Evolutionary conservation across 2,329 filamentous ascomycete species (phyloP).

Genomic region (Aspergillus fijiensis): DNA sequence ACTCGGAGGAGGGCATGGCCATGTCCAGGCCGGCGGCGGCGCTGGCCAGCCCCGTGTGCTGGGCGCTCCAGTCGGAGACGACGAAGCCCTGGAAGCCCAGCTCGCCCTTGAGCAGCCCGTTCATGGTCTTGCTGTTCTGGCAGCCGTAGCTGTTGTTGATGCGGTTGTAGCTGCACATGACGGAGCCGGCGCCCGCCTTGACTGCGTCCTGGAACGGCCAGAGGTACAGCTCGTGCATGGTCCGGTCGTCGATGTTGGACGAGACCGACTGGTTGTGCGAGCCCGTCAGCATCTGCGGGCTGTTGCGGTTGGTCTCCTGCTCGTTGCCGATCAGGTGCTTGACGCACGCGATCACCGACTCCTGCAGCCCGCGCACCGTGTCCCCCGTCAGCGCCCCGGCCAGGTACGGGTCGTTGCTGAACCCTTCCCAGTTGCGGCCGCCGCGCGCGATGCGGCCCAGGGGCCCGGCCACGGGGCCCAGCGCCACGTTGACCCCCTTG

Average conservation of each 20-base stretch:
- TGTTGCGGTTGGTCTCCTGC: constrained; percentile 49
- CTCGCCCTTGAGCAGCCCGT: constrained; percentile 74
- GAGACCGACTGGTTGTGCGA: constrained; percentile 49
- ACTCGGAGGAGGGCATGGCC: constrained; percentile 34
- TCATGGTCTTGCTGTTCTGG: constrained; percentile 5
- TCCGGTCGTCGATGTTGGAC: constrained; percentile 64
- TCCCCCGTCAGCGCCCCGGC: constrained; percentile 37
- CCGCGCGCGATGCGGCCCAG: constrained; percentile 43
- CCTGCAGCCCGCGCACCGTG: constrained; percentile 45
- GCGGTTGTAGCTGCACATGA: constrained; percentile 56
- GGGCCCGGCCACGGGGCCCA: constrained; percentile 44
- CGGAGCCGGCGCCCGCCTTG: constrained; percentile 55
- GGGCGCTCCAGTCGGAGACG: constrained; percentile 75
- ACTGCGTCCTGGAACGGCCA: constrained; percentile 66
- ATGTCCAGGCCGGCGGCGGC: constrained; percentile 70
- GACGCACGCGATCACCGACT: constrained; percentile 40
- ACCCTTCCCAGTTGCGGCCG: constrained; percentile 49
- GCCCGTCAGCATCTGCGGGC: constrained; percentile 33
- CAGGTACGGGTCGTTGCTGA: constrained; percentile 43
- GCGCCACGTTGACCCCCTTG: constrained; percentile 44
- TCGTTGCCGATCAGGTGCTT: constrained; percentile 63
- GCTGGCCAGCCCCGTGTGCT: constrained; percentile 66
- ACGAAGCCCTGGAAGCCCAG: constrained; percentile 79
- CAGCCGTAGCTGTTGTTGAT: constrained; percentile 61
- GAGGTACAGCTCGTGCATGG: constrained; percentile 64